These are phyloP conservation scores for Candida sakaeoensis DNA, from an alignment of 805 yeast species.

Conservation along the genomic window DNA sequence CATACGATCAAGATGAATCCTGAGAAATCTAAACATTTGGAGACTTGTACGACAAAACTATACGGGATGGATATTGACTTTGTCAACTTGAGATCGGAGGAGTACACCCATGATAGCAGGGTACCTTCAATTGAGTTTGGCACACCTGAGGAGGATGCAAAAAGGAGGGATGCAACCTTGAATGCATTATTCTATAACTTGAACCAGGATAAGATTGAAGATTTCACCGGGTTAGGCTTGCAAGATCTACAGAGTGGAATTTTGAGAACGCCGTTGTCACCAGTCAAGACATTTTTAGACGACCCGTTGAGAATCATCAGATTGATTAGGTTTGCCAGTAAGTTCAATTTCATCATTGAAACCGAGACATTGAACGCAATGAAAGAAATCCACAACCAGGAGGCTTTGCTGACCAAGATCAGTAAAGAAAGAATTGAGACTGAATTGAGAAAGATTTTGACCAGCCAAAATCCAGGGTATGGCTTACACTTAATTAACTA, in stretches of 20 bases:
- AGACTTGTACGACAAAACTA: constrained; percentile 89
- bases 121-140: constrained; percentile 86
- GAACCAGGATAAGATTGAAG: constrained; percentile 67
- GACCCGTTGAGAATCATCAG: constrained; percentile 92
- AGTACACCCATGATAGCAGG: constrained; percentile 75
- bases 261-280: constrained; percentile 83
- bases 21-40: constrained; percentile 92
- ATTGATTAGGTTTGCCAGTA: constrained; percentile 78
- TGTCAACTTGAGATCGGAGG: constrained; percentile 86
- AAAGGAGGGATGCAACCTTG: constrained; percentile 90
- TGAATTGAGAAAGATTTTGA: constrained; percentile 75
- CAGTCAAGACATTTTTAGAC: constrained; percentile 81
- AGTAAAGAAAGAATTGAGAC: constrained; percentile 88
- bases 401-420: constrained; percentile 65
- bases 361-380: constrained; percentile 58
- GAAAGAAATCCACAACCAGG: constrained; percentile 53
- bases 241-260: constrained; percentile 67
- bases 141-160: constrained; percentile 87
- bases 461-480: constrained; percentile 55
- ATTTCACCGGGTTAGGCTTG: constrained; percentile 74
- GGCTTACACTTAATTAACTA: constrained; percentile 60
- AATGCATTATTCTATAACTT: constrained; percentile 90
- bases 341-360: constrained; percentile 68
- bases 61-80: constrained; percentile 87
- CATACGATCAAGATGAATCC: constrained; percentile 91